Conservation (phyloP, 495 filamentous ascomycete species). For the Aspergillus mulundensis region DNA sequence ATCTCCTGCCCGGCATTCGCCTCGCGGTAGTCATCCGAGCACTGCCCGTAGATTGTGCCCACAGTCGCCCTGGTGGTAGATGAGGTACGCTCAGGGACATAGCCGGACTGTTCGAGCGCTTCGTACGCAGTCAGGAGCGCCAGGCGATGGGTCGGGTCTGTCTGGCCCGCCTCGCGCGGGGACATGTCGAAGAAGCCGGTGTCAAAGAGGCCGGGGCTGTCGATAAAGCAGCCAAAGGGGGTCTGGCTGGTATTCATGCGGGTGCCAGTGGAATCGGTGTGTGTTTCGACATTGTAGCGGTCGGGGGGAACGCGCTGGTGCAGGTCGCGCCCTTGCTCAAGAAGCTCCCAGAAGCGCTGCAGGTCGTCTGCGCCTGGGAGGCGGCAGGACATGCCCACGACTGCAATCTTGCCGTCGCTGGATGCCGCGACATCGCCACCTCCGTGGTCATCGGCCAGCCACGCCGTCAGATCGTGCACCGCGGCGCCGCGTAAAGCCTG, state of each 20-base stretch:
- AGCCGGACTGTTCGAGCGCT: slow-evolving; percentile 88
- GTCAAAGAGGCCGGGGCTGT: slow-evolving; percentile 30
- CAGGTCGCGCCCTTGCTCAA: slow-evolving; percentile 34
- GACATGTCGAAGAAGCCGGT: slow-evolving; percentile 34
- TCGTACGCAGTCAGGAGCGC: slow-evolving; percentile 82
- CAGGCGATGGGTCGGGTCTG: slow-evolving; percentile 82
- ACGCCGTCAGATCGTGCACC: too few relatives aligned
- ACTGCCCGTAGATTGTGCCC: slow-evolving; percentile 27
- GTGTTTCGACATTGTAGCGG: slow-evolving; percentile 32
- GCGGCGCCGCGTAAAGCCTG: too few relatives aligned
- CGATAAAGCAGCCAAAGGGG: slow-evolving; percentile 33
- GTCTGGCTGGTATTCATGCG: slow-evolving; percentile 30
- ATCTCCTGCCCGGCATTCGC: slow-evolving; percentile 31
- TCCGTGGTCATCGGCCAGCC: too few relatives aligned
- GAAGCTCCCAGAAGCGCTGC: slow-evolving; percentile 31
- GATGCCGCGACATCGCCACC: too few relatives aligned
- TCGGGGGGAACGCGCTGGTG: slow-evolving; percentile 34
- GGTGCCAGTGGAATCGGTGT: slow-evolving; percentile 33
- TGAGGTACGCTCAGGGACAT: slow-evolving; percentile 40
- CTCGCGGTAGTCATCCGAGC: slow-evolving; percentile 25
- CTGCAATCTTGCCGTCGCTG: slow-evolving; percentile 32
- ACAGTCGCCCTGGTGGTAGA: neutral
- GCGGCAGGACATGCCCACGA: slow-evolving; percentile 56
- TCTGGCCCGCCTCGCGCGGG: slow-evolving; percentile 64
- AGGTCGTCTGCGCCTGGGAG: slow-evolving; percentile 35